Evolutionary conservation across 148 eudicot genomes (phyloP).

Genomic region (Oxyria digyna): DNA sequence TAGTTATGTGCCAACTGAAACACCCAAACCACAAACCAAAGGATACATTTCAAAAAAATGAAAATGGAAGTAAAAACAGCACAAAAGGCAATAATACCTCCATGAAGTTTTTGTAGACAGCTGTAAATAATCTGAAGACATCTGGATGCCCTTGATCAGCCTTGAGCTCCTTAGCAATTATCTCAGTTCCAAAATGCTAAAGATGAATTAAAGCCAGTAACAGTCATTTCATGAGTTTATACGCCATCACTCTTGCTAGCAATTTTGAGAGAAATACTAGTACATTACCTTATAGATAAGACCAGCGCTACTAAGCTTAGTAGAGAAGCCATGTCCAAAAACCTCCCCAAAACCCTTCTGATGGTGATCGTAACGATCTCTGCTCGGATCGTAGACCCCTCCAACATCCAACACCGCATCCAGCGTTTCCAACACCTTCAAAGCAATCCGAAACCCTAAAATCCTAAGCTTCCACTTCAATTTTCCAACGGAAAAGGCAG

Average conservation of each 20-base stretch:
- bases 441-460: slow-evolving; percentile 7
- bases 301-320: slow-evolving; percentile 46
- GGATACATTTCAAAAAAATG: not conserved
- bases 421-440: slow-evolving; percentile 61
- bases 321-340: slow-evolving; percentile 67
- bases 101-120: slow-evolving; percentile 35
- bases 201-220: not conserved
- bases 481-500: not conserved
- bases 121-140: slow-evolving; percentile 23
- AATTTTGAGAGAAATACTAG: not conserved
- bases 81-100: slow-evolving; percentile 24
- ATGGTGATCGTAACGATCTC: slow-evolving; percentile 81
- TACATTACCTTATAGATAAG: slow-evolving; percentile 34
- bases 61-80: not conserved
- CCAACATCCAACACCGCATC: slow-evolving; percentile 97
- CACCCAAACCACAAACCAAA: not conserved
- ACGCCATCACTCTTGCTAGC: not conserved
- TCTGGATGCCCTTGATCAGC: slow-evolving; percentile 32
- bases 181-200: slow-evolving; percentile 39
- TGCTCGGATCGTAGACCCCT: slow-evolving; percentile 65
- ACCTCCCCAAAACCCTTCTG: slow-evolving; percentile 85
- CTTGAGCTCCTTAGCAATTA: slow-evolving; percentile 38
- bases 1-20: not conserved
- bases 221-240: not conserved
- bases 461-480: not conserved